These are phyloP conservation scores for Pleurotus ostreatus DNA, from an alignment of 768 basidiomycete species.

Conservation along the genomic window DNA sequence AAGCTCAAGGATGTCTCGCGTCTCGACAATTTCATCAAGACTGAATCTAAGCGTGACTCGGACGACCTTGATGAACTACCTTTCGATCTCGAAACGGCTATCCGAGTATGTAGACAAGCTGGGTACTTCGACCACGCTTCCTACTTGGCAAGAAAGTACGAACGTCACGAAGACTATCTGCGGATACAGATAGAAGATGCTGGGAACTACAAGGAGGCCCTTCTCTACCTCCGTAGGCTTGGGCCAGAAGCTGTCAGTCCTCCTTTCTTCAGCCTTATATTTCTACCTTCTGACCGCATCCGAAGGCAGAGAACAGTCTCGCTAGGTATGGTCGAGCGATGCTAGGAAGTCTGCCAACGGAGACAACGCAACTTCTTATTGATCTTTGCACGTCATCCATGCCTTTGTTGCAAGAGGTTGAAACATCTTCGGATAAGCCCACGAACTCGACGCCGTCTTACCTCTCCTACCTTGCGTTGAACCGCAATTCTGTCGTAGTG, in stretches of 20 bases:
- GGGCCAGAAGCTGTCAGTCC: conserved; percentile 73
- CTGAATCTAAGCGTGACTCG: conserved; percentile 59
- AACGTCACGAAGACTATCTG: conserved; percentile 88
- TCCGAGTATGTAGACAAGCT: conserved; percentile 93
- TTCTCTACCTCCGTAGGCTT: conserved; percentile 73
- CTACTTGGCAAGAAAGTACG: conserved; percentile 90
- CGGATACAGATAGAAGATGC: conserved; percentile 94
- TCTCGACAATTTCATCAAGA: conserved; percentile 89
- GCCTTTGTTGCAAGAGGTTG: conserved; percentile 30
- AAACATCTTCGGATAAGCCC: conserved; percentile 24
- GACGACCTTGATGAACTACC: conserved; percentile 69
- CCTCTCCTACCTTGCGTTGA: conserved; percentile 76
- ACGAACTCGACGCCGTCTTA: conserved; percentile 53
- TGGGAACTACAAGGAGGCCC: conserved; percentile 74
- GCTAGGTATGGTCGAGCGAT: conserved; percentile 86
- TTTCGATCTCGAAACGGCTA: conserved; percentile 96
- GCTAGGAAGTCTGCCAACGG: conserved; percentile 76
- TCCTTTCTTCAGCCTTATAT: background rate
- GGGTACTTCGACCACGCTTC: conserved; percentile 94
- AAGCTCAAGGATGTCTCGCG: conserved; percentile 90
- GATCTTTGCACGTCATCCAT: conserved; percentile 81
- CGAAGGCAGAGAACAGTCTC: conserved; percentile 80
- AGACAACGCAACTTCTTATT: conserved; percentile 87
- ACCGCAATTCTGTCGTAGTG: conserved; percentile 43
- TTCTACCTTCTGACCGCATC: background rate